These are phyloP conservation scores for Dacryopinax primogenitus DNA, from an alignment of 768 basidiomycete genomes.

Conservation along the genomic window DNA sequence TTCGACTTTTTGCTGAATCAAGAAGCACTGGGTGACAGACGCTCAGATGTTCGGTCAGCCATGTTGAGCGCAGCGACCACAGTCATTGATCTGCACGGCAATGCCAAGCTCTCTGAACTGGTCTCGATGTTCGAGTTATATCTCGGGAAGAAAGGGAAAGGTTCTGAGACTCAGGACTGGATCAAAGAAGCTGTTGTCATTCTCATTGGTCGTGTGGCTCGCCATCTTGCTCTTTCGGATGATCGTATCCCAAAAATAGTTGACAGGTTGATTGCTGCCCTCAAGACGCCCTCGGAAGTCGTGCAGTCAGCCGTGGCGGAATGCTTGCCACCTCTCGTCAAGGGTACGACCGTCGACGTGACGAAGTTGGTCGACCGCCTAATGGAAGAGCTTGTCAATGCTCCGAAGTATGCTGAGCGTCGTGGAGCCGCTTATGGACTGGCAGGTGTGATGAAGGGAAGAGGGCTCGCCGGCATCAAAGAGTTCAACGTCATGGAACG, in stretches of 20 bases:
- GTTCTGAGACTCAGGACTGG: conserved; percentile 61
- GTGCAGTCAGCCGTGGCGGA: conserved; percentile 95
- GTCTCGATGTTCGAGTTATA: conserved; percentile 73
- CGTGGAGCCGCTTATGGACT: conserved; percentile 96
- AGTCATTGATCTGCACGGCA: conserved; percentile 74
- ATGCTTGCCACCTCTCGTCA: conserved; percentile 78
- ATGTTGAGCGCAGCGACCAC: conserved; percentile 79
- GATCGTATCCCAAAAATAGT: conserved; percentile 67
- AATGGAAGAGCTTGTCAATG: conserved; percentile 61
- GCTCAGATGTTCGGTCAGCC: conserved; percentile 62
- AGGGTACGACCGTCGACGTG: conserved; percentile 47
- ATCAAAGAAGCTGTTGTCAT: conserved; percentile 94
- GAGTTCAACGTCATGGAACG: conserved; percentile 66
- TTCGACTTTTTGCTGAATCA: conserved; percentile 79
- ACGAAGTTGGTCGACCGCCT: conserved; percentile 59
- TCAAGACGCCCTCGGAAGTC: conserved; percentile 89
- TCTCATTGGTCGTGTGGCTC: conserved; percentile 81
- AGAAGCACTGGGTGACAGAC: conserved; percentile 76
- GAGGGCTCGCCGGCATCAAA: conserved; percentile 73
- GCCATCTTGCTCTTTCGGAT: conserved; percentile 70
- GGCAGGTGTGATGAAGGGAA: conserved; percentile 84
- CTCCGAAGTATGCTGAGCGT: conserved; percentile 79
- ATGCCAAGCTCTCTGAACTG: conserved; percentile 52
- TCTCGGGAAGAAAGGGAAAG: conserved; percentile 35
- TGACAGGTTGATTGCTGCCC: conserved; percentile 70